Evolutionary conservation across 139 green algal species (phyloP), one percentile per base, ranked within the genome.

Genomic region (Trebouxia sp.): DNA sequence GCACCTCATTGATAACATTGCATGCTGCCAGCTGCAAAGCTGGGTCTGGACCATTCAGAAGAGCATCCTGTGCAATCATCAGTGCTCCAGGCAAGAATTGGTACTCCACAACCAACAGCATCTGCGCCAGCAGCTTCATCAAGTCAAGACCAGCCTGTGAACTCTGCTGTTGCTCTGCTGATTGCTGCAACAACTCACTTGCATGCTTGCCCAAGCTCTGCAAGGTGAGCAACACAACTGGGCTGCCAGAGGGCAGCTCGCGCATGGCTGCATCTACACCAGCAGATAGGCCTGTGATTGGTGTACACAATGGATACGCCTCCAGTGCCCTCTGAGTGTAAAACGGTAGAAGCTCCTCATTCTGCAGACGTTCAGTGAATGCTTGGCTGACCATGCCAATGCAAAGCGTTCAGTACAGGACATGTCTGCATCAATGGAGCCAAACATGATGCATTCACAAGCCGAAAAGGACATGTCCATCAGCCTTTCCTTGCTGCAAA

Each of bases 271-370:
- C 81, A 43, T 80, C 84, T 56, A 85, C n/a, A 1, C 80, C 84
- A 32, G 62, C 62, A 43, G 35, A 37, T 43, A 87, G 56, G 24
- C 38, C 51, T 32, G 50, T 14, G 5, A 82, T 47, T 10, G 30
- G 38, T 1, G 84, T 83, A 38, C 35, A 26, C 20, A 14, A 41
- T 1, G 86, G 81, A 58, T 72, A 90, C 45, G 48, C 82, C 65
- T 84, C 83, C 79, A 90, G 37, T 17, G 62, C 62, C 10, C 86
- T 82, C 14, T 39, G 24, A 32, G 81, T 76, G 4, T 90, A 90
- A 17, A 53, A 83, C 0, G 83, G 55, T 4, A 78, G 81, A 43
- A 89, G 65, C 10, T 48, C 66, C 65, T 88, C 80, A 6, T 67
- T 83, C 84, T 83, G 80, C 55, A 56, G 24, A 3, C 35, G 38